Base-by-base conservation (phyloP, 345 rosid genomes). In the Eucalyptus decipiens region DNA sequence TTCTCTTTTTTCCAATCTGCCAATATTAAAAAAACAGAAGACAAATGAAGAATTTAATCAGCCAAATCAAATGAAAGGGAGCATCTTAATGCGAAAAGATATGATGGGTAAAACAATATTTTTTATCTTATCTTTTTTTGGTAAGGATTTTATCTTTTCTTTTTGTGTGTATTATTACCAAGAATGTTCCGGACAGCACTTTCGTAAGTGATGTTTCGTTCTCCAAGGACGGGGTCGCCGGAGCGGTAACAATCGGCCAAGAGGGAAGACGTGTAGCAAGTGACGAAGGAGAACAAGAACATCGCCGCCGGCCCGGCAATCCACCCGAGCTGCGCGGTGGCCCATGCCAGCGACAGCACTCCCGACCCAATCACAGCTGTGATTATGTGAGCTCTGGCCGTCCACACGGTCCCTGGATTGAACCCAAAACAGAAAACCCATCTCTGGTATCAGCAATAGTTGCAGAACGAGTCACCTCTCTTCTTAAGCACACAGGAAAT, bases 301-400 rank as follows among this genome's bases (percentile, higher is more conserved):
- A 96, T 92, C 7, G 90, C 94, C 4, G 92, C 69, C 7, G 98
- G 97, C 17, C 97, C 98, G 32, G 95, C 98, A 17, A 96, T 87
- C 98, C 98, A 96, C 32, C 98, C 98, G 16, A 96, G 92, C 92
- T 96, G 98, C 86, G 95, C 97, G 16, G 92, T 91, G 28, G 98
- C 97, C 72, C 72, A 58, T 58, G 98, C 98, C 86, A 96, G 88
- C 1, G 98, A 95, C 91, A 96, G 90, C 80, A 96, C 98, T 48
- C 97, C 98, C 17, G 98, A 94, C 14, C 98, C 98, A 12, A 96
- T 95, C 52, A 95, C 96, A 12, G 96, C 96, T 11, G 96, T 92
- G 90, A 94, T 95, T 21, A 95, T 93, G 89, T 94, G 97, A 48
- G 14, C n/a, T 4, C n/a, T 95, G 86, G 98, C 95, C 16, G 95